Evolutionary conservation across 768 basidiomycete genomes (phyloP).

Genomic region (Leucocoprinus leucothites): DNA sequence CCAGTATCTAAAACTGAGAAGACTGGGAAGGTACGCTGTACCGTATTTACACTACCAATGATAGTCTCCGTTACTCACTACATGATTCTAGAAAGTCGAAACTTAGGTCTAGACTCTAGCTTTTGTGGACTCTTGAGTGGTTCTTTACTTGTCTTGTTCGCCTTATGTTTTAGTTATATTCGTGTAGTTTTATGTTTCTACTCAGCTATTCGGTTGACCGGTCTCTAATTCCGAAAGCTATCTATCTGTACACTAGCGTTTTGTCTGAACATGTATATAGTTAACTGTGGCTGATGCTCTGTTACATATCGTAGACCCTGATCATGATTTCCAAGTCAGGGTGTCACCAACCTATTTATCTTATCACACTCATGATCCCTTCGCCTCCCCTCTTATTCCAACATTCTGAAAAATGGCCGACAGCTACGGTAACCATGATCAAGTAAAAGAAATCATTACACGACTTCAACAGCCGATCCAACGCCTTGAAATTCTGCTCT

Average conservation of each 20-base stretch:
- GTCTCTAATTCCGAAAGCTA: not conserved
- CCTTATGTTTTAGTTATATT: not conserved
- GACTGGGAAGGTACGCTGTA: constrained; percentile 12
- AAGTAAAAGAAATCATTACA: constrained; percentile 38
- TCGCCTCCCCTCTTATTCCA: not conserved
- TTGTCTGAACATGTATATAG: constrained; percentile 1
- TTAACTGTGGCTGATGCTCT: not conserved
- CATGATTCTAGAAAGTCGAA: constrained; percentile 15
- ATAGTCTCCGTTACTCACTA: constrained; percentile 17
- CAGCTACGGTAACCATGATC: constrained; percentile 14
- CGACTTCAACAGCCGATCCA: constrained; percentile 44
- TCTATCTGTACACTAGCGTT: constrained; percentile 12
- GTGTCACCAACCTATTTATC: not conserved
- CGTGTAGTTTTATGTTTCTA: not conserved
- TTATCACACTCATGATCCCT: not conserved
- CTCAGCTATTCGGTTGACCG: not conserved
- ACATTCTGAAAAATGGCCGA: not conserved
- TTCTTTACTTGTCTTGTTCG: not conserved
- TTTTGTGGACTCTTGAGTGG: not conserved
- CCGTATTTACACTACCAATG: not conserved
- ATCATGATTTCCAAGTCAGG: not conserved
- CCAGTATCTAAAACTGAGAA: constrained; percentile 27
- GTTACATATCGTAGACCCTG: not conserved
- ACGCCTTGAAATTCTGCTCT: constrained; percentile 49
- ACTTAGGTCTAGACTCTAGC: not conserved